Percentiles rank a stretch among this genome's conserved stretches.
phyloP scores from a whole-genome alignment of 345 rosid species.

The Gossypium thurberi region DNA sequence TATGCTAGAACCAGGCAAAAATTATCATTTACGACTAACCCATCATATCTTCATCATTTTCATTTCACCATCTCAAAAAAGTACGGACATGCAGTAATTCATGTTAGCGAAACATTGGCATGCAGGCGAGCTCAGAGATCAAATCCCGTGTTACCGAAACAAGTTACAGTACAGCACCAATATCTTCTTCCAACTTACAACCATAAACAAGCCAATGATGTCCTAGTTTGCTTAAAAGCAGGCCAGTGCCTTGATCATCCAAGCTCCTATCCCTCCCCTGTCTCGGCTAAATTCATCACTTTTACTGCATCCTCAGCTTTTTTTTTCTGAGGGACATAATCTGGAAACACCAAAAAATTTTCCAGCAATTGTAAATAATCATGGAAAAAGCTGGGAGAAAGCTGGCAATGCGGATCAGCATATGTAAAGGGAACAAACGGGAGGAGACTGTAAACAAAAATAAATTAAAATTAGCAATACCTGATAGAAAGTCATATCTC shows the following conservation, averaged over 20 bases:
- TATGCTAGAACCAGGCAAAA: too few relatives aligned
- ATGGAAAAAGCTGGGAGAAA: background rate
- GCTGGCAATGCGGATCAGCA: background rate
- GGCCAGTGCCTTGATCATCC: constrained; percentile 3
- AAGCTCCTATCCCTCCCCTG: constrained; percentile 24
- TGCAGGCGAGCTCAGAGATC: background rate
- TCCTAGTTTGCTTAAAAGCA: constrained; percentile 1
- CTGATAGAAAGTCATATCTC: constrained; percentile 79
- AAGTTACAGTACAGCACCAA: background rate
- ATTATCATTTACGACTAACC: too few relatives aligned
- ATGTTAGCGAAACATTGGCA: background rate
- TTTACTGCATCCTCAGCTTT: constrained; percentile 57
- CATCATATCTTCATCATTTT: background rate
- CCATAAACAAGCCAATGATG: background rate
- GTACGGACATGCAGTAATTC: background rate
- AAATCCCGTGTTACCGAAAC: constrained; percentile 6
- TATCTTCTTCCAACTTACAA: background rate
- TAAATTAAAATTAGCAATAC: constrained; percentile 24
- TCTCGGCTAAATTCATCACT: constrained; percentile 29
- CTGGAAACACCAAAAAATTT: constrained; percentile 23
- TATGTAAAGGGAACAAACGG: background rate
- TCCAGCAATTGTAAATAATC: background rate
- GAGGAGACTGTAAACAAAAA: background rate
- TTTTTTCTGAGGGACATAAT: constrained; percentile 69
- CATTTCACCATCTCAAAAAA: background rate